phyloP scores from a whole-genome alignment of 2,329 filamentous ascomycete species.

The Plectosphaerella sp. region DNA sequence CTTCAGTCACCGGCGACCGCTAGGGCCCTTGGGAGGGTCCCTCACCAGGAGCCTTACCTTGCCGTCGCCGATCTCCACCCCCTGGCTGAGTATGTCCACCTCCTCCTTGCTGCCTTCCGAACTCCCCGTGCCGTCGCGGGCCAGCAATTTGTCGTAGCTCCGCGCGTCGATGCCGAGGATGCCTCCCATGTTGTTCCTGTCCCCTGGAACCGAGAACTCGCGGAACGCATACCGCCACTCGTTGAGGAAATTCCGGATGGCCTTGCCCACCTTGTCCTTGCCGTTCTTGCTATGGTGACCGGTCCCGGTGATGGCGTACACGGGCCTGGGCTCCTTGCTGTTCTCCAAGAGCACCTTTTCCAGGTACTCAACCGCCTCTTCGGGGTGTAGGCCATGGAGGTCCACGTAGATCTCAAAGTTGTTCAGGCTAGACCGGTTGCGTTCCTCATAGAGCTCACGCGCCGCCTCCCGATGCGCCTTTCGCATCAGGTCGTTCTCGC shows the following conservation, averaged over 20 bases:
- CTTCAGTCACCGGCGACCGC: constrained; percentile 36
- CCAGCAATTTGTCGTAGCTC: constrained; percentile 61
- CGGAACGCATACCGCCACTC: constrained; percentile 95
- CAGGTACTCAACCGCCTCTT: constrained; percentile 93
- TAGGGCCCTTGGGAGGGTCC: constrained; percentile 55
- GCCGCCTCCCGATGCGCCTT: constrained; percentile 95
- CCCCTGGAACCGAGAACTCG: constrained; percentile 95
- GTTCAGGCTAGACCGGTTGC: constrained; percentile 63
- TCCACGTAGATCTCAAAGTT: constrained; percentile 83
- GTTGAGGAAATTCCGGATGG: constrained; percentile 83
- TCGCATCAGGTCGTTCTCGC: constrained; percentile 95
- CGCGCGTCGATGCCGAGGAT: constrained; percentile 64
- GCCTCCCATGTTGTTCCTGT: constrained; percentile 77
- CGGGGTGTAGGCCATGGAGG: constrained; percentile 95
- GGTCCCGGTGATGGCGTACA: constrained; percentile 96
- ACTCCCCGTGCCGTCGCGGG: constrained; percentile 36
- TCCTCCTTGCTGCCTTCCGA: constrained; percentile 38
- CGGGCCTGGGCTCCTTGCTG: constrained; percentile 63
- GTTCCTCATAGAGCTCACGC: constrained; percentile 85
- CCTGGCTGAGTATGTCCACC: constrained; percentile 57
- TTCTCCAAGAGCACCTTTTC: constrained; percentile 85
- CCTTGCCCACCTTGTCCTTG: constrained; percentile 97
- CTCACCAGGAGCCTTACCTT: constrained; percentile 62
- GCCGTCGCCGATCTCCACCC: constrained; percentile 64
- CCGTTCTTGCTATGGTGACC: constrained; percentile 98